These are phyloP conservation scores for Trametes versicolor DNA, from an alignment of 1,284 basidiomycete genomes.

Conservation along the genomic window DNA sequence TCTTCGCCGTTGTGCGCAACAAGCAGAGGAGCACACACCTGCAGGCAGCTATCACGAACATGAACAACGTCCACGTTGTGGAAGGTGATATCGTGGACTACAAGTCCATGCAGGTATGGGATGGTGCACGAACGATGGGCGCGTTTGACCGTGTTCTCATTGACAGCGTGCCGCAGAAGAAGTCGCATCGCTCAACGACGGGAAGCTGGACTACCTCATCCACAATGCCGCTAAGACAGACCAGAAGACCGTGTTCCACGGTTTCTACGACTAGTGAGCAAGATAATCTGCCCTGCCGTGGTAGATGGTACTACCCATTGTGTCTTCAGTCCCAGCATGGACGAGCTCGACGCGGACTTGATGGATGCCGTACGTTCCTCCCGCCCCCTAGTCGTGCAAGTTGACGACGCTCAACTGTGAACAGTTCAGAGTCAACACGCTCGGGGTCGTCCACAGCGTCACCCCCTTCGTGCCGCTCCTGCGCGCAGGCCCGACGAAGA, in stretches of 20 bases:
- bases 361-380: conserved; percentile 20
- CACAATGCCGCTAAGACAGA: conserved; percentile 34
- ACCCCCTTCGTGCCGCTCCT: conserved; percentile 52
- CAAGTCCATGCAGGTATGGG: conserved; percentile 34
- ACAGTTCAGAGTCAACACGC: conserved; percentile 48
- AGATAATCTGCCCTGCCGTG: neutral
- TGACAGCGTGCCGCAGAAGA: conserved; percentile 28
- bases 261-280: conserved; percentile 24
- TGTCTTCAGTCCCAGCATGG: conserved; percentile 23
- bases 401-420: neutral
- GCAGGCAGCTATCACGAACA: conserved; percentile 26
- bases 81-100: conserved; percentile 39
- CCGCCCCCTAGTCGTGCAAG: neutral
- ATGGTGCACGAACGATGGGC: too few species aligned
- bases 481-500: conserved; percentile 47
- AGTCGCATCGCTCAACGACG: conserved; percentile 37
- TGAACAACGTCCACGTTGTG: conserved; percentile 40
- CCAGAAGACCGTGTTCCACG: neutral
- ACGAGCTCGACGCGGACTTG: conserved; percentile 31
- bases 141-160: neutral
- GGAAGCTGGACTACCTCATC: conserved; percentile 44
- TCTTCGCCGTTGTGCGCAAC: conserved; percentile 42
- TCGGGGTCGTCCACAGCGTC: conserved; percentile 50
- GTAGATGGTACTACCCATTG: neutral
- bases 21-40: conserved; percentile 31